Conservation (phyloP, 345 rosid genomes). For the Hevea brasiliensis region DNA sequence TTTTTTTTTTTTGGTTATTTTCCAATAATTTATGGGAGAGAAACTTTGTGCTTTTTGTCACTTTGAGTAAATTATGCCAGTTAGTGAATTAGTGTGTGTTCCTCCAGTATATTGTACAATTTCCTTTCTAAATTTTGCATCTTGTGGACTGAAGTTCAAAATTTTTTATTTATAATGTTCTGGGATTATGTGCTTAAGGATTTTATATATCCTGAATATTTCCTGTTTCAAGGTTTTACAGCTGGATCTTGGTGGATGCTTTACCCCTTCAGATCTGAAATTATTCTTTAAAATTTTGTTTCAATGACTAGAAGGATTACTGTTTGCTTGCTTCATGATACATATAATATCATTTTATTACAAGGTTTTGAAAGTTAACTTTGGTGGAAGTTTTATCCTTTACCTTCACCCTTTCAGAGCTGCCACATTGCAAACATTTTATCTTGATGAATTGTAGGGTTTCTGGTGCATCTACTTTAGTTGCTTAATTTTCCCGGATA, state of each 20-base stretch:
- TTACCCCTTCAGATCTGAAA: background rate
- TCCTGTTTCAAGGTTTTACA: background rate
- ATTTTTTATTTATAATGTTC: background rate
- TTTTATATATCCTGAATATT: background rate
- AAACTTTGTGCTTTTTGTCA: background rate
- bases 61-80: background rate
- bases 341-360: too few species aligned
- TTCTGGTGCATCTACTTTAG: too few species aligned
- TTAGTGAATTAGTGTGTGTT: background rate
- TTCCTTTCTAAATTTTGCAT: background rate
- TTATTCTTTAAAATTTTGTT: background rate
- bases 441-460: too few species aligned
- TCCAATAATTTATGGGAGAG: background rate
- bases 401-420: too few species aligned
- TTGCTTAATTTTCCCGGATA: too few species aligned
- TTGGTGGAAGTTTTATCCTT: too few species aligned
- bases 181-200: too few species aligned
- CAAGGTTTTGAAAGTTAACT: too few species aligned
- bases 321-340: background rate
- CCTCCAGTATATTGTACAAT: background rate
- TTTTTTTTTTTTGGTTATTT: too few species aligned
- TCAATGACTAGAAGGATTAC: background rate
- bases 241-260: background rate
- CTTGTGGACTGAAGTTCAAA: background rate
- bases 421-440: too few species aligned